Conservation (phyloP, 2,329 filamentous ascomycete genomes). For the Shiraia sp. region DNA sequence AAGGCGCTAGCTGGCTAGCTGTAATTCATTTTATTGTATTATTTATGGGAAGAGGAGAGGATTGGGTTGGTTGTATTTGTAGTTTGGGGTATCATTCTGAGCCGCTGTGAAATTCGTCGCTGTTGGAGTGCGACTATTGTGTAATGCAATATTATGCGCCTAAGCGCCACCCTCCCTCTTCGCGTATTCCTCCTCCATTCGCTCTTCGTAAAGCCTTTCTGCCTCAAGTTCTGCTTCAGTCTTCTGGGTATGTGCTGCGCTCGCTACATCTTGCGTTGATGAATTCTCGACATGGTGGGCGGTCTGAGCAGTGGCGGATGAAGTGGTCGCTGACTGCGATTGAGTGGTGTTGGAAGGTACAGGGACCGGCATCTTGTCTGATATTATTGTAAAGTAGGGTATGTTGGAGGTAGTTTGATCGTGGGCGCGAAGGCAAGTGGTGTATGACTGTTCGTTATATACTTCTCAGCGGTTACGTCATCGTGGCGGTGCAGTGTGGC, state of each 20-base stretch:
- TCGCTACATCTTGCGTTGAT: constrained; percentile 33
- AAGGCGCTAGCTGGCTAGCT: constrained; percentile 37
- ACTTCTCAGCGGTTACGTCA: constrained; percentile 17
- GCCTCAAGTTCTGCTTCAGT: constrained; percentile 38
- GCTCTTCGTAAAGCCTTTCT: constrained; percentile 42
- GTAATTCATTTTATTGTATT: constrained; percentile 4
- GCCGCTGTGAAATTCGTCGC: background rate
- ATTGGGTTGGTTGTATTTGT: background rate
- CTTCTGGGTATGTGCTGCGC: constrained; percentile 28
- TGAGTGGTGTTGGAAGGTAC: constrained; percentile 24
- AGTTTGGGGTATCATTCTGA: constrained; percentile 2
- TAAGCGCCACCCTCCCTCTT: constrained; percentile 46
- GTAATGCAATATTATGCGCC: background rate
- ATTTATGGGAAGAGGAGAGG: background rate
- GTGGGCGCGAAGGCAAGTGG: background rate
- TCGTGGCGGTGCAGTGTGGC: constrained; percentile 35
- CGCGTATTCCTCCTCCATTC: constrained; percentile 47
- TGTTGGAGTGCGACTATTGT: background rate
- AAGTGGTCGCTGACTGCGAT: constrained; percentile 10
- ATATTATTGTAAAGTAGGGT: background rate
- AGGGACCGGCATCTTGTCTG: constrained; percentile 30
- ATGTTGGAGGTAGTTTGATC: background rate
- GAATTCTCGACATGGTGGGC: constrained; percentile 24
- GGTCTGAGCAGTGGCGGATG: constrained; percentile 30
- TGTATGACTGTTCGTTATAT: constrained; percentile 2